These are phyloP conservation scores for Penicillium polonicum DNA, from an alignment of 2,329 filamentous ascomycete genomes.

Conservation along the genomic window DNA sequence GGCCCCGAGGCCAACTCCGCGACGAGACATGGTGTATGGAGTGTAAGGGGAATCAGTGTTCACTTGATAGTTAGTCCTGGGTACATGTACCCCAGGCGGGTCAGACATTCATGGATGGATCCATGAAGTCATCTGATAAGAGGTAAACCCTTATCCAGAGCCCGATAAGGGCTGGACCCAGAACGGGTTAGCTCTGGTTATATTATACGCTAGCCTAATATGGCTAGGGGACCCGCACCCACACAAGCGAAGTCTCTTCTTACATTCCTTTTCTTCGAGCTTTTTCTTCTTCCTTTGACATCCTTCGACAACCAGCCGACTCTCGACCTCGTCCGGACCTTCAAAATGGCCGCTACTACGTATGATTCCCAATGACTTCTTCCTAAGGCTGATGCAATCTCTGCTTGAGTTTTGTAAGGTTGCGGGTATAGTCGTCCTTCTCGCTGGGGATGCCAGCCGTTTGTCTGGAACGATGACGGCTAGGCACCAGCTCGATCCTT, in stretches of 20 bases:
- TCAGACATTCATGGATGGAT: not conserved
- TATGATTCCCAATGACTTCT: conserved; percentile 49
- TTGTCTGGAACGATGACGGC: conserved; percentile 27
- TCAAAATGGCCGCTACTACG: conserved; percentile 64
- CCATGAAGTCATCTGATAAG: conserved; percentile 24
- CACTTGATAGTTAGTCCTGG: not conserved
- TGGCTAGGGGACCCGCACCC: conserved; percentile 29
- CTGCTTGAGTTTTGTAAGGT: conserved; percentile 47
- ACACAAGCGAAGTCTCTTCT: conserved; percentile 38
- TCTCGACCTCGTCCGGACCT: conserved; percentile 44
- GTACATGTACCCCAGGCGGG: not conserved
- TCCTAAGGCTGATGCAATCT: conserved; percentile 36
- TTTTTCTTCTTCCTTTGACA: conserved; percentile 33
- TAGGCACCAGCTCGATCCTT: conserved; percentile 76
- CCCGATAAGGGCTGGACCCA: conserved; percentile 17
- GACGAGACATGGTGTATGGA: conserved; percentile 43
- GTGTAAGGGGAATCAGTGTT: not conserved
- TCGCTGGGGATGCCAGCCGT: conserved; percentile 63
- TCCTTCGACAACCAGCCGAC: conserved; percentile 40
- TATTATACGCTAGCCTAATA: not conserved
- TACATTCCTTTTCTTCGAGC: conserved; percentile 19
- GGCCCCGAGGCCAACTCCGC: conserved; percentile 82
- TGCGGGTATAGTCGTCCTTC: conserved; percentile 78
- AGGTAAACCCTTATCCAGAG: conserved; percentile 23
- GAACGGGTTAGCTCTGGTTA: not conserved